Evolutionary conservation across 116 monocot species (phyloP).

Genomic region (Cymodocea nodosa): DNA sequence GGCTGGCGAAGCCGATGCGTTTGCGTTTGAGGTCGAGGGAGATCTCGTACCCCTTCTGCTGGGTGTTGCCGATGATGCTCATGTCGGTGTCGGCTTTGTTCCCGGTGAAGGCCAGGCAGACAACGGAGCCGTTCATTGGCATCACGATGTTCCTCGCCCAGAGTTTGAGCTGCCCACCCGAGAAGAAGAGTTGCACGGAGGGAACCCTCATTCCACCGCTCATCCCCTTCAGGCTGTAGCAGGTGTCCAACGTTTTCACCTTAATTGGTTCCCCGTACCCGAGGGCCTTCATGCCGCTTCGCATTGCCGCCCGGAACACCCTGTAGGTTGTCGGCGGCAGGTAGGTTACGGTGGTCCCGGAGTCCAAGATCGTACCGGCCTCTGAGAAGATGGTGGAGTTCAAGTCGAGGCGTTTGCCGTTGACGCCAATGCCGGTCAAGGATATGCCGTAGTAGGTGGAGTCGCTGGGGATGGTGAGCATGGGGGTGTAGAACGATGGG

Average conservation of each 20-base stretch:
- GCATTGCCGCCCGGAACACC: slow-evolving; percentile 16
- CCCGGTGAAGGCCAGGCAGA: slow-evolving; percentile 32
- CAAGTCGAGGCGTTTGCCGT: slow-evolving; percentile 8
- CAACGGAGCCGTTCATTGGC: background rate
- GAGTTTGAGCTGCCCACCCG: slow-evolving; percentile 5
- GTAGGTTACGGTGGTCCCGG: slow-evolving; percentile 27
- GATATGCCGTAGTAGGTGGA: slow-evolving; percentile 10
- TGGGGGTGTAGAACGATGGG: slow-evolving; percentile 13
- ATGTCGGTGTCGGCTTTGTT: slow-evolving; percentile 18
- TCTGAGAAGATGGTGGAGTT: slow-evolving; percentile 6
- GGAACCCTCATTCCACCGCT: background rate
- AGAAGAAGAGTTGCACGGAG: slow-evolving; percentile 12
- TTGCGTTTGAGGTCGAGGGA: no score
- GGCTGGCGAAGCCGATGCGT: no score
- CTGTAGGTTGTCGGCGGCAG: slow-evolving; percentile 27
- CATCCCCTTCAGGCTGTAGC: slow-evolving; percentile 19
- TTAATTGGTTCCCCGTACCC: background rate
- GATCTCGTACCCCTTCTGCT: no score
- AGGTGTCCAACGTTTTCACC: slow-evolving; percentile 19
- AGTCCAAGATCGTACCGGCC: slow-evolving; percentile 27
- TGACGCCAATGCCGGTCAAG: slow-evolving; percentile 17
- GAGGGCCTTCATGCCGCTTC: slow-evolving; percentile 3
- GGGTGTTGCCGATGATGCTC: no score
- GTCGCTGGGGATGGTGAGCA: background rate
- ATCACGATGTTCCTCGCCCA: slow-evolving; percentile 7